Base-by-base conservation (phyloP, 768 basidiomycete species). In the Lactifluus rugatus region DNA sequence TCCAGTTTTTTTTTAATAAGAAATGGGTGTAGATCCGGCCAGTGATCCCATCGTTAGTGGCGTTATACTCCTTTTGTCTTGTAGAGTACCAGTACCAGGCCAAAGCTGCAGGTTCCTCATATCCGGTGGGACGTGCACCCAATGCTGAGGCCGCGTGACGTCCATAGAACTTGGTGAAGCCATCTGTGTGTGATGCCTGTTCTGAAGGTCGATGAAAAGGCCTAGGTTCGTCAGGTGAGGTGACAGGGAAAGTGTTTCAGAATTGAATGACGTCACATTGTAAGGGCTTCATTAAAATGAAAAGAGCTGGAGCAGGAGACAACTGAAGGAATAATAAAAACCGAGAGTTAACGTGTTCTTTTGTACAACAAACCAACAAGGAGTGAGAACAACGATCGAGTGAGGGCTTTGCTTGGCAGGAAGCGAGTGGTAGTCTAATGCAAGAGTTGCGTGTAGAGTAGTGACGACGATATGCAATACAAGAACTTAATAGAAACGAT, bases 391-490 rank as follows among this genome's bases (percentile, higher is more conserved):
- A 49, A 54, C n/a, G 47, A 14, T 17, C 19, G 28, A 23, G 42
- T 6, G 36, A 23, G 16, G 8, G 21, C 31, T 42, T 25, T 49
- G 10, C 16, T 42, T 31, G 31, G 34, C 19, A 23, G 31, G 26
- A 13, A 47, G 37, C 1, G 7, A 14, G 19, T 25, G 36, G 21
- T 47, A 9, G 28, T 50, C 48, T 60, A 55, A 60, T 55, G 42
- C 36, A 46, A 19, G 26, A 32, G n/a, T 25, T 55, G 42, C 31
- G 58, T 44, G 48, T 46, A 56, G 58, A 50, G 53, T 55, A 50
- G 52, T 32, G 39, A 49, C 25, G 39, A 28, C 41, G 26, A 32
- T 54, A 55, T 56, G 54, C 34, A 34, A 60, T 60, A 60, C 58
- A 60, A 60, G 36, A 55, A 45, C 47, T 44, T 44, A 46, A 50